Base-by-base conservation (phyloP, 179 eudicot genomes). In the Camellia oleifera region DNA sequence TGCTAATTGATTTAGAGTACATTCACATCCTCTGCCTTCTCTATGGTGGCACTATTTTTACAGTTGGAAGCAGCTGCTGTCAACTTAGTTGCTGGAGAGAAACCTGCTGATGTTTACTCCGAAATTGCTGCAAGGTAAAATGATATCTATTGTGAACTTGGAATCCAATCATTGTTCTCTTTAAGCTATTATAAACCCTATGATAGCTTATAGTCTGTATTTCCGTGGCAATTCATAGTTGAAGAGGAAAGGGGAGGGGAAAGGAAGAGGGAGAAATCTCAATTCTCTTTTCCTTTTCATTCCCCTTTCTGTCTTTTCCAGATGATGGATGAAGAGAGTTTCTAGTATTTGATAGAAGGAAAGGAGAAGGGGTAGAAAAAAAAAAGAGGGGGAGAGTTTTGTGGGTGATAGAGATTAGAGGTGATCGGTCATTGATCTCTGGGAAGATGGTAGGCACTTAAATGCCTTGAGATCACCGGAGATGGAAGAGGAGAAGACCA, bases 61-160 rank as follows among this genome's bases (percentile, higher is more conserved):
- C 88, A 94, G 98, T 84, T 89, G 42, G 97, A 93, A 87, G 97
- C 97, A 56, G 95, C 93, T 73, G 97, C 98, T 40, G 98, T 94
- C 82, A 94, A 94, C 86, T 80, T 94, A 83, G 92, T 94, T 84
- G 94, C 93, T 76, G 88, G 92, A 76, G 87, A 88, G 76, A 89
- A 84, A 84, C 98, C 98, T 81, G 91, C 97, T 58, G 98, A 94
- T 87, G 98, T 94, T 77, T 94, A 94, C 85, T 92, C 97, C 48
- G 97, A 92, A 83, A 92, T 94, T 72, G 98, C 98, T 67, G 84
- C 84, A 57, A 92, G 94, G 98, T 94, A 90, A 64, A 42, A 3
- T 70, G 18, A 64, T 72, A 45, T 69, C 8, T 67, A 45, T 11
- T 15, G 32, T 52, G 70, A 66, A 80, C 44, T 7, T 18, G 26